These are phyloP conservation scores for Candida sithepensis DNA, from an alignment of 805 yeast genomes.

Conservation along the genomic window DNA sequence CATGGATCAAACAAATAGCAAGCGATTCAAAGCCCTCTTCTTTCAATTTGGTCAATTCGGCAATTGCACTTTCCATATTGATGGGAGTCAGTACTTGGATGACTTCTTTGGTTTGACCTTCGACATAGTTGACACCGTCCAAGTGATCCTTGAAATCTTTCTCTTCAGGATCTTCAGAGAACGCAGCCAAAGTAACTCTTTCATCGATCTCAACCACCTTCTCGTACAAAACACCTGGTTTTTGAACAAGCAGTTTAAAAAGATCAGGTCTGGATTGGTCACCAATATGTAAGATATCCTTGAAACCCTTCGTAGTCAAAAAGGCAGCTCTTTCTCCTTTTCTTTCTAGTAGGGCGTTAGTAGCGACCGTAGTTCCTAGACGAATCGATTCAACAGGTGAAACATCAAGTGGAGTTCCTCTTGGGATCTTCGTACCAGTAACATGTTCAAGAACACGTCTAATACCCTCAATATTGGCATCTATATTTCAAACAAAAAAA, in stretches of 20 bases:
- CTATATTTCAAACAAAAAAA: too few species aligned
- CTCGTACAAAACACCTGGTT: constrained; percentile 69
- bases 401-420: constrained; percentile 54
- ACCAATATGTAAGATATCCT: constrained; percentile 79
- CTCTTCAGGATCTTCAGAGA: constrained; percentile 64
- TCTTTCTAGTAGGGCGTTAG: constrained; percentile 89
- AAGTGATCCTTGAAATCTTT: constrained; percentile 21
- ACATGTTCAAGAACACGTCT: constrained; percentile 67
- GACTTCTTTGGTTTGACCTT: constrained; percentile 67
- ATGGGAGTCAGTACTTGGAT: constrained; percentile 55
- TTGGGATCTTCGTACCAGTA: constrained; percentile 51
- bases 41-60: too few species aligned
- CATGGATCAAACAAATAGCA: constrained; percentile 69
- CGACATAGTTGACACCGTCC: constrained; percentile 35
- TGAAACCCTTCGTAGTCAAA: constrained; percentile 83
- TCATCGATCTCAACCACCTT: constrained; percentile 84
- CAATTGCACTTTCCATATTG: too few species aligned
- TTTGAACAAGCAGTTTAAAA: constrained; percentile 74
- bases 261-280: constrained; percentile 90
- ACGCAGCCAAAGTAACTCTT: constrained; percentile 80
- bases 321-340: constrained; percentile 88
- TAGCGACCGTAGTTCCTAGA: constrained; percentile 95
- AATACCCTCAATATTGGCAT: constrained; percentile 92
- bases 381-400: constrained; percentile 60
- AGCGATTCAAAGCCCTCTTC: constrained; percentile 70